Conservation (phyloP, 352 stramenopile genomes). For the Globisporangium uncinulatum region DNA sequence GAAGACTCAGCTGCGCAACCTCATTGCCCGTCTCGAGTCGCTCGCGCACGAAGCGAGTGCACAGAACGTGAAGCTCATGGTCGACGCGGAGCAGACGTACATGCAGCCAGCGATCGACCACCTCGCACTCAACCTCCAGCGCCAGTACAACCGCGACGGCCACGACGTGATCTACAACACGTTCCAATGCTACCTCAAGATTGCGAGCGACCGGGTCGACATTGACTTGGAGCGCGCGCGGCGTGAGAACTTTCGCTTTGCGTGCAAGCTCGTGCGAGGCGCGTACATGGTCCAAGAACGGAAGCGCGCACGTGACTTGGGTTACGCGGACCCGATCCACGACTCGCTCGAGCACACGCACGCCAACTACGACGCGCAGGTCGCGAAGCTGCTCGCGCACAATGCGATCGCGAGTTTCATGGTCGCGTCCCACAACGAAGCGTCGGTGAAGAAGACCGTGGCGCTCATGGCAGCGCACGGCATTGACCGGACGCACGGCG, state of each 20-base stretch:
- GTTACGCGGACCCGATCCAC: constrained; percentile 90
- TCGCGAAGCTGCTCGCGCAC: constrained; percentile 88
- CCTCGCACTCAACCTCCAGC: constrained; percentile 81
- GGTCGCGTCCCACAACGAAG: constrained; percentile 97
- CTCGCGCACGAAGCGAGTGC: constrained; percentile 67
- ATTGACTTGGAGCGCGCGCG: constrained; percentile 91
- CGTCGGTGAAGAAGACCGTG: constrained; percentile 92
- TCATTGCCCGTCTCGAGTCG: constrained; percentile 82
- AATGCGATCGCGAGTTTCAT: constrained; percentile 92
- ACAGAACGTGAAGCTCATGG: constrained; percentile 91
- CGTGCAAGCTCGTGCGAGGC: constrained; percentile 96
- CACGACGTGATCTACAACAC: constrained; percentile 95
- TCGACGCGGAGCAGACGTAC: constrained; percentile 97
- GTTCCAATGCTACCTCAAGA: constrained; percentile 98
- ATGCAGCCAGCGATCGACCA: constrained; percentile 98
- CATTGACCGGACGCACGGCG: constrained; percentile 65
- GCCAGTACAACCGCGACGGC: constrained; percentile 87
- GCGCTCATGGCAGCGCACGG: constrained; percentile 86
- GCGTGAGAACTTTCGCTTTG: constrained; percentile 91
- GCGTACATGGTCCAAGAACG: constrained; percentile 98
- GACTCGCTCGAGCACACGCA: constrained; percentile 93
- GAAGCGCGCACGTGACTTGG: constrained; percentile 81
- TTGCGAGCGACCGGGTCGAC: constrained; percentile 82
- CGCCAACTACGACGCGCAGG: constrained; percentile 88
- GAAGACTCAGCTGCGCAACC: constrained; percentile 88